Evolutionary conservation across 768 basidiomycete genomes (phyloP), one percentile per base, ranked within the genome.

Genomic region (Kwoniella bestiolae): DNA sequence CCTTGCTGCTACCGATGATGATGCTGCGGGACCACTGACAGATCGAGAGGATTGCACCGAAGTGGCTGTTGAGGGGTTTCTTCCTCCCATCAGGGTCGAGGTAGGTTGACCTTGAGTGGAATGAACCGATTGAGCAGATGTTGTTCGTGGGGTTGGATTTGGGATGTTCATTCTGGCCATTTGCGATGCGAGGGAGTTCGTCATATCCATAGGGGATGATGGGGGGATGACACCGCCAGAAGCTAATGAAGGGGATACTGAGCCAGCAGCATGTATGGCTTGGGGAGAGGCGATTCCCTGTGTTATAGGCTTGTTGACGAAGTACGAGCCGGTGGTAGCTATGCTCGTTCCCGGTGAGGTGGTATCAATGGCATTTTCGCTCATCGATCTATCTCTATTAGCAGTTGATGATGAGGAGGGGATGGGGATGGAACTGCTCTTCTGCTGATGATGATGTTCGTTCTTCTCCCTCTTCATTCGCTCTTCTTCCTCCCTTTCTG

Each of bases 401-500:
- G n/a, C n/a, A n/a, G n/a, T n/a, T n/a, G n/a, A n/a, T n/a, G n/a
- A n/a, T n/a, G n/a, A n/a, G 38, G 52, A n/a, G 7, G 62, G 63
- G 9, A 65, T 64, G 3, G 56, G 28, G 3, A 68, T 44, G 7
- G 57, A 57, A 4, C 34, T 41, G 16, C 41, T 56, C 50, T 50
- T 67, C 5, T 56, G 61, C 29, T 55, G 63, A 18, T 64, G 26
- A 44, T 58, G 64, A 44, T 51, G 64, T 46, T 68, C 61, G 55
- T 58, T 57, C 44, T 63, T 60, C 56, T 62, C 60, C 21, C 56
- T 52, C 35, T 51, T 63, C 32, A 5, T 34, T 31, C 65, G 32
- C 50, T 72, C 74, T 44, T 67, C 68, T 50, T 80, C 78, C 28
- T 88, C 78, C 35, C 61, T 51, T 53, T 81, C 81, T 8, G 73